Base-by-base conservation (phyloP, 768 basidiomycete species). In the Rhodosporidiobolus odoratus region DNA sequence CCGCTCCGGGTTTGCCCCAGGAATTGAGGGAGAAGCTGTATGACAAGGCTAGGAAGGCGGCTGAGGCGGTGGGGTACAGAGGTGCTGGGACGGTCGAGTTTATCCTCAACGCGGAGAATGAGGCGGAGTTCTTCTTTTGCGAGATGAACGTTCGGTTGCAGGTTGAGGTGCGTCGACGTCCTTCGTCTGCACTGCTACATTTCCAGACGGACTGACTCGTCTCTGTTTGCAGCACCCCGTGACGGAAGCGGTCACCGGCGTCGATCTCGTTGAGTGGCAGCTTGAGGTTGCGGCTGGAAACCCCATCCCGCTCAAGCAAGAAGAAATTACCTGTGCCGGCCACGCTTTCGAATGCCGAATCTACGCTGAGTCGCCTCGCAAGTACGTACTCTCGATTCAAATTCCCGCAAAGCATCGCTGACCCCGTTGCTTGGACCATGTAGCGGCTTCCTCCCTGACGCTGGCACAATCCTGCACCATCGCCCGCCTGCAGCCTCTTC, bases 191-290 rank as follows among this genome's bases (percentile, higher is more conserved):
- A 16, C 23, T 64, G n/a, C 25, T 17, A n/a, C n/a, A n/a, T 2
- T 17, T 27, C 23, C 48, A n/a, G 19, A 16, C 90, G 45, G 78
- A 91, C 52, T 91, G 92, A 80, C 90, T 91, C 23, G 32, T 32
- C 30, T 53, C 0, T 2, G 10, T n/a, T 5, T 38, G 91, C 47
- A 94, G 75, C 75, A 76, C 58, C 71, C 70, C 32, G 65, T 76
- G 23, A 74, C 72, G 1, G 75, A 76, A 37, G 94, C 94, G 88
- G 86, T 96, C 60, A 96, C 93, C 1, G 91, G 92, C 2, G 83
- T 92, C 34, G 93, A 97, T 76, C 86, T 97, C 8, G 93, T 97
- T 13, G 89, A 95, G 80, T 95, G 92, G 92, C 93, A 97, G 77
- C 82, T 96, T 30, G 88, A 91, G 82, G 90, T 95, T 45, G 92